These are phyloP conservation scores for Aphanomyces stellatus DNA, from an alignment of 352 stramenopile species.

Conservation along the genomic window DNA sequence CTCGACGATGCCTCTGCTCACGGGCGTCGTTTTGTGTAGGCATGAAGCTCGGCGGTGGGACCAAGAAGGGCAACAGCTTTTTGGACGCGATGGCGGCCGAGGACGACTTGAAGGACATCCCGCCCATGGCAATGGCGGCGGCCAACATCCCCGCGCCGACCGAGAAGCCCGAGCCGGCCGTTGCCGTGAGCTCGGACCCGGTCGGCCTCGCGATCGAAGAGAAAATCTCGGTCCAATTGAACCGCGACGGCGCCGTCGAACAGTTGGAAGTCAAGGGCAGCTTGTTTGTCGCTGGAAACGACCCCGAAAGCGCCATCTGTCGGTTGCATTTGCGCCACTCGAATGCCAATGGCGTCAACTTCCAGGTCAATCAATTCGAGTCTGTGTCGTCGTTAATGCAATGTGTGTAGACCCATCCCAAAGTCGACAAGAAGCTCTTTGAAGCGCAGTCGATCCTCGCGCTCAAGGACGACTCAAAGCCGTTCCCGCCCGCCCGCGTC, in stretches of 20 bases:
- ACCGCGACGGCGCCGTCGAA: conserved; percentile 69
- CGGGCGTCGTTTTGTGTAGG: conserved; percentile 24
- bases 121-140: conserved; percentile 35
- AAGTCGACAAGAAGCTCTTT: conserved; percentile 84
- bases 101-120: conserved; percentile 79
- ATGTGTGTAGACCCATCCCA: conserved; percentile 60
- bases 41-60: conserved; percentile 44
- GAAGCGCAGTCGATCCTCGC: conserved; percentile 70
- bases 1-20: background rate
- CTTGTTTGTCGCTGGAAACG: conserved; percentile 77
- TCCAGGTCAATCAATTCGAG: conserved; percentile 43
- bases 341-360: conserved; percentile 58
- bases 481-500: conserved; percentile 71
- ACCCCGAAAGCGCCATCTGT: conserved; percentile 55
- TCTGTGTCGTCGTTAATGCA: background rate
- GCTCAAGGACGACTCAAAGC: conserved; percentile 74
- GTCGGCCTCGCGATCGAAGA: conserved; percentile 78
- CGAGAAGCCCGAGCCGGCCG: conserved; percentile 46
- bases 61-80: conserved; percentile 66
- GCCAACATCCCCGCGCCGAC: conserved; percentile 50
- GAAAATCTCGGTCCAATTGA: conserved; percentile 80
- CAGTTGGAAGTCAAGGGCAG: conserved; percentile 83
- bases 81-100: conserved; percentile 81
- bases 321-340: conserved; percentile 65
- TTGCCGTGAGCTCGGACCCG: conserved; percentile 66